Base-by-base conservation (phyloP, 306 rosid genomes). In the Rubus parviflorus region DNA sequence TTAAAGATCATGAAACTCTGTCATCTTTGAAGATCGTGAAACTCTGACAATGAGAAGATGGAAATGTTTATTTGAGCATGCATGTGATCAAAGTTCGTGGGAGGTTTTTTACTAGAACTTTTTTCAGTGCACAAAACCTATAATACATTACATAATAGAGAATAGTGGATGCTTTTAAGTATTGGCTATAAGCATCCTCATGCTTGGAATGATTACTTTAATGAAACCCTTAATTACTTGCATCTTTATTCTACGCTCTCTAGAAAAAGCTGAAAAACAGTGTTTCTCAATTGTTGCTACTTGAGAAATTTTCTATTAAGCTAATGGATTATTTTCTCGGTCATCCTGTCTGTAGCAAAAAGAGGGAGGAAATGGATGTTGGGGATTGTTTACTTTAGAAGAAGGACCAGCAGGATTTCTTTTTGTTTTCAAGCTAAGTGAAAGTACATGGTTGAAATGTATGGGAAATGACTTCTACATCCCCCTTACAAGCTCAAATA, bases 401-500 rank as follows among this genome's bases (percentile, higher is more conserved):
- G 99, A 88, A 89, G 90, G 88, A 71, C 84, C 75, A 58, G 81
- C 85, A 20, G 97, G 96, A 76, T 96, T 93, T 83, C 89, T 89
- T 85, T 96, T 91, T 87, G 97, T 92, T 74, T 88, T 96, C 58
- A 93, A 89, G 89, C 85, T 85, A 68, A 79, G 87, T 79, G 93
- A 87, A 38, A 80, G 82, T 77, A 76, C 89, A 42, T 96, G 97
- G 99, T 80, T 96, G 72, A 90, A 90, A 35, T 45, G 78, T 40
- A 69, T 65, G 60, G 99, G 94, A 56, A 84, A 85, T 75, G 99
- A 95, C 85, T 95, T 92, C 83, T 88, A 86, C 71, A 80, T 92
- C 35, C 97, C 97, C 57, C 86, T 95, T 76, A 22, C 84, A 67
- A 80, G 85, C 80, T 87, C 91, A 64, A 78, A 87, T 61, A 80